phyloP scores from a whole-genome alignment of 306 rosid species.

The Acacia confusa region DNA sequence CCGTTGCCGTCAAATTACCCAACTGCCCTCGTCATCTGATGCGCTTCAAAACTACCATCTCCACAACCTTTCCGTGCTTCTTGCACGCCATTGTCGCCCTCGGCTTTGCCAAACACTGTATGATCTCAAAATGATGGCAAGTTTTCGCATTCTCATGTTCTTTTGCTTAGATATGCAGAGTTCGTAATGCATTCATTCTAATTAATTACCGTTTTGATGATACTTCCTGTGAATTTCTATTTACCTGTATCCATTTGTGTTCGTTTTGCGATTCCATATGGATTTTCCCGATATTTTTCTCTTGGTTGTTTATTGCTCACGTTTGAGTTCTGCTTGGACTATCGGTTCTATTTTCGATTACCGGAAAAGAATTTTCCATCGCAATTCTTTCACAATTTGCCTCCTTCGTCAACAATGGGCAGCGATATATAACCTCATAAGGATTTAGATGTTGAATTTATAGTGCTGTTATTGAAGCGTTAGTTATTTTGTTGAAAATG shows the following conservation, averaged over 20 bases:
- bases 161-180: conserved; percentile 7
- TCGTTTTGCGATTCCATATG: neutral
- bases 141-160: conserved; percentile 22
- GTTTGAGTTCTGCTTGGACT: neutral
- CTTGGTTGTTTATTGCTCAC: neutral
- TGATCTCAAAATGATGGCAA: conserved; percentile 48
- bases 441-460: neutral
- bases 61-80: neutral
- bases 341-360: neutral
- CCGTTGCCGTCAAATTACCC: neutral
- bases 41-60: neutral
- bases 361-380: neutral
- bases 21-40: neutral
- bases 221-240: neutral
- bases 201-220: neutral
- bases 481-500: neutral
- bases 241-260: neutral
- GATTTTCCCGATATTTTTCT: neutral
- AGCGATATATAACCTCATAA: neutral
- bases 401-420: neutral
- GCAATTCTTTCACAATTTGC: neutral
- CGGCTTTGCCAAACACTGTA: conserved; percentile 11
- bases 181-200: neutral
- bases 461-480: neutral
- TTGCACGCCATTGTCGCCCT: neutral